Percentiles rank a stretch among this genome's conserved stretches.
These are phyloP conservation scores for Colletotrichum sp. DNA, from an alignment of 2,329 filamentous ascomycete genomes.

Conservation along the genomic window DNA sequence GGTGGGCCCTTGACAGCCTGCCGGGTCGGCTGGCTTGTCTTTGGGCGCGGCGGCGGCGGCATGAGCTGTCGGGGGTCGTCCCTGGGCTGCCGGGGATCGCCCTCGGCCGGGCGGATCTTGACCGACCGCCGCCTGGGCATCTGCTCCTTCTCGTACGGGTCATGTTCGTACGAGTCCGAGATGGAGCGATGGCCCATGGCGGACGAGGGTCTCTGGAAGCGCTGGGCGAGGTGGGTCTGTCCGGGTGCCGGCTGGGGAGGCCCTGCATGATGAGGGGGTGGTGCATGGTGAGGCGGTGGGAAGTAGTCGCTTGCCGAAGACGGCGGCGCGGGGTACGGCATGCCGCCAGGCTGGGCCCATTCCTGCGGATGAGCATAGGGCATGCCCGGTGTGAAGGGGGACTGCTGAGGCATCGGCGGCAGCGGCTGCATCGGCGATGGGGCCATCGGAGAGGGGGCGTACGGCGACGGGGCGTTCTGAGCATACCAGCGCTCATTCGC, in stretches of 20 bases:
- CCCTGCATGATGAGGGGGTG: constrained; percentile 15
- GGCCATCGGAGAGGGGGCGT: background rate
- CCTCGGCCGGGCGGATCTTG: constrained; percentile 38
- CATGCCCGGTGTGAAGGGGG: constrained; percentile 3
- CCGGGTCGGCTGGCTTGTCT: constrained; percentile 26
- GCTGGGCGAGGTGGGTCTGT: constrained; percentile 24
- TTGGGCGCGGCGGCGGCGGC: constrained; percentile 45
- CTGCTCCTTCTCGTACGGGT: constrained; percentile 44
- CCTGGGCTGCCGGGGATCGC: constrained; percentile 47
- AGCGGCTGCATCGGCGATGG: background rate
- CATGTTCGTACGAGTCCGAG: constrained; percentile 38
- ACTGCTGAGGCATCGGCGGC: background rate
- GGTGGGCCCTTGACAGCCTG: constrained; percentile 29
- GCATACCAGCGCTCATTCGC: constrained; percentile 21
- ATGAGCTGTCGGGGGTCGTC: constrained; percentile 52
- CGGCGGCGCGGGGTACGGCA: constrained; percentile 4
- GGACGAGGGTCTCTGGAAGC: constrained; percentile 36
- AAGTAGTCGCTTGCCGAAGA: constrained; percentile 17
- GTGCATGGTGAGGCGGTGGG: constrained; percentile 9
- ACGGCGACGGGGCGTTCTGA: constrained; percentile 4
- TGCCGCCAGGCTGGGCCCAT: constrained; percentile 2
- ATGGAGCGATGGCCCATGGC: constrained; percentile 43
- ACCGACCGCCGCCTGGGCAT: constrained; percentile 47
- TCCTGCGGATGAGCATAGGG: background rate
- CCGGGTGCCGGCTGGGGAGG: background rate